These are phyloP conservation scores for Diaporthe vaccinii DNA, from an alignment of 2,329 filamentous ascomycete genomes.

Conservation along the genomic window DNA sequence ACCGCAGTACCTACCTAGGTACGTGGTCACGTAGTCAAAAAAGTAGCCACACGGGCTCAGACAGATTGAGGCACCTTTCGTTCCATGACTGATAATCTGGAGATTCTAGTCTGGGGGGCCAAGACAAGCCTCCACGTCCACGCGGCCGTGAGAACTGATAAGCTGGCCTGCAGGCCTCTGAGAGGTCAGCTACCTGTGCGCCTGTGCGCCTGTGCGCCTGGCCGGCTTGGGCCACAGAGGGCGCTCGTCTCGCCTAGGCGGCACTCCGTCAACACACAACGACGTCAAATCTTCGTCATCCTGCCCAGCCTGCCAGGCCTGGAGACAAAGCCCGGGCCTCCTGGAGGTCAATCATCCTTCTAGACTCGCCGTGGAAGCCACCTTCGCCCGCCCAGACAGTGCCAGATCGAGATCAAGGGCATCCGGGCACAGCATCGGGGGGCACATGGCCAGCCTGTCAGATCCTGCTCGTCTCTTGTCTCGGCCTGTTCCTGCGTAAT, in stretches of 20 bases:
- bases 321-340: constrained; percentile 14
- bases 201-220: neutral
- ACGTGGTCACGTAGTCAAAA: neutral
- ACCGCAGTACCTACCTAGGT: too few species aligned
- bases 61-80: neutral
- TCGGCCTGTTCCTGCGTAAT: constrained; percentile 26
- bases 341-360: constrained; percentile 8
- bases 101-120: constrained; percentile 4
- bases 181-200: neutral
- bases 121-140: neutral
- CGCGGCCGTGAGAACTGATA: constrained; percentile 25
- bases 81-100: neutral
- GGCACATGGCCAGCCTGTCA: neutral
- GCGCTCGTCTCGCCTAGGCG: neutral
- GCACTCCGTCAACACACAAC: neutral
- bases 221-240: neutral
- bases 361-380: constrained; percentile 14
- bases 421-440: neutral
- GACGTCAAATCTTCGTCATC: constrained; percentile 34
- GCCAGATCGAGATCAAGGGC: constrained; percentile 13
- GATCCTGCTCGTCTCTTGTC: neutral
- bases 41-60: neutral
- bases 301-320: neutral
- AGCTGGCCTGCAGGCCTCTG: neutral
- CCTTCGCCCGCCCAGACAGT: neutral